Evolutionary conservation across 345 rosid genomes (phyloP).

Genomic region (Citrus cavaleriei): DNA sequence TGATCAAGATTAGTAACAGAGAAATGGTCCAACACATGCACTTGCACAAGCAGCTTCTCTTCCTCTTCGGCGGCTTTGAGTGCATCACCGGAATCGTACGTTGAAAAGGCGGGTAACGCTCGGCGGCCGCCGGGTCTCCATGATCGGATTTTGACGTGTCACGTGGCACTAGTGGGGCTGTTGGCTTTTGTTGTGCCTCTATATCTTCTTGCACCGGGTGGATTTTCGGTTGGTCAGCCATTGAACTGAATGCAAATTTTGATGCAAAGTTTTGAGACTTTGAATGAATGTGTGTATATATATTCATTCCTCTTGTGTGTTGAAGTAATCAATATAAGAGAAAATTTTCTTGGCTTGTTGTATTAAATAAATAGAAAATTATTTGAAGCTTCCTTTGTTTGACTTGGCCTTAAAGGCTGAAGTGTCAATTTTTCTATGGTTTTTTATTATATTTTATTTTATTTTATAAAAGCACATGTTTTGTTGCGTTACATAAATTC

Average conservation of each 20-base stretch:
- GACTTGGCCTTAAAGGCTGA: background rate
- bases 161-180: constrained; percentile 52
- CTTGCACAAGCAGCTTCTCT: constrained; percentile 51
- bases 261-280: background rate
- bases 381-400: background rate
- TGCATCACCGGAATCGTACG: constrained; percentile 35
- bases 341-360: background rate
- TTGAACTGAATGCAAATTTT: background rate
- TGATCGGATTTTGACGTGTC: constrained; percentile 50
- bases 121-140: constrained; percentile 12
- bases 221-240: constrained; percentile 64
- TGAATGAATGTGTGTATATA: too few relatives aligned
- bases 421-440: background rate
- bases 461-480: background rate
- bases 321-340: background rate
- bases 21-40: constrained; percentile 68
- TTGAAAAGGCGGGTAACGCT: constrained; percentile 25
- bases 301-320: background rate
- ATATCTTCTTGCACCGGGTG: constrained; percentile 60
- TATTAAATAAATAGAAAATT: too few relatives aligned
- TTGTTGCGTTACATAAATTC: background rate
- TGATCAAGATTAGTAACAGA: constrained; percentile 43
- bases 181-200: constrained; percentile 42
- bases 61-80: constrained; percentile 43
- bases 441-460: background rate